These are phyloP conservation scores for Zasmidium angulare DNA, from an alignment of 2,329 filamentous ascomycete genomes.

Conservation along the genomic window DNA sequence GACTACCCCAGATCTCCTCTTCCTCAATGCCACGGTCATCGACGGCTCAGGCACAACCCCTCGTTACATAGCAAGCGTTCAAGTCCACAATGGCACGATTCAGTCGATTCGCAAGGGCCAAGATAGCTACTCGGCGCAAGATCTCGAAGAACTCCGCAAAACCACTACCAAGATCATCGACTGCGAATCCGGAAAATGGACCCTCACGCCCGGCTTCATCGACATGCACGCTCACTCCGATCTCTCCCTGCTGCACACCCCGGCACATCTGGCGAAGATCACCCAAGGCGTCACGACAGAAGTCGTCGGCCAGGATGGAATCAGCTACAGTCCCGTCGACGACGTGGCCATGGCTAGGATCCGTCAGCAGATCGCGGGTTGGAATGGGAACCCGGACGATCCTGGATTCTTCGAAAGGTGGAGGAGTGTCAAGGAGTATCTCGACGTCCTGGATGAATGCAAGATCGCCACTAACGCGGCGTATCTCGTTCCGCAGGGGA, in stretches of 20 bases:
- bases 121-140: background rate
- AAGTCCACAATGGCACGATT: constrained; percentile 23
- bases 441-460: constrained; percentile 27
- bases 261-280: constrained; percentile 29
- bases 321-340: constrained; percentile 28
- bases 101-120: constrained; percentile 10
- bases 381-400: constrained; percentile 31
- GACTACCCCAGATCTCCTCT: constrained; percentile 13
- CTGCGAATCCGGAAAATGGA: constrained; percentile 27
- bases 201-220: constrained; percentile 32
- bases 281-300: constrained; percentile 31
- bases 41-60: constrained; percentile 27
- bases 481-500: constrained; percentile 31
- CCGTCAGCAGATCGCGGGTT: constrained; percentile 31
- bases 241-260: constrained; percentile 30
- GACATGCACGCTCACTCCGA: constrained; percentile 35
- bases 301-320: constrained; percentile 34
- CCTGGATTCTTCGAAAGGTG: constrained; percentile 29
- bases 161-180: constrained; percentile 21
- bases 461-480: constrained; percentile 29
- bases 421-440: constrained; percentile 27
- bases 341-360: constrained; percentile 26
- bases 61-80: constrained; percentile 23
- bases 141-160: background rate
- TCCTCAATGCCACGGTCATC: constrained; percentile 25